These are phyloP conservation scores for Pythium grandisporangium DNA, from an alignment of 352 stramenopile species.

Conservation along the genomic window DNA sequence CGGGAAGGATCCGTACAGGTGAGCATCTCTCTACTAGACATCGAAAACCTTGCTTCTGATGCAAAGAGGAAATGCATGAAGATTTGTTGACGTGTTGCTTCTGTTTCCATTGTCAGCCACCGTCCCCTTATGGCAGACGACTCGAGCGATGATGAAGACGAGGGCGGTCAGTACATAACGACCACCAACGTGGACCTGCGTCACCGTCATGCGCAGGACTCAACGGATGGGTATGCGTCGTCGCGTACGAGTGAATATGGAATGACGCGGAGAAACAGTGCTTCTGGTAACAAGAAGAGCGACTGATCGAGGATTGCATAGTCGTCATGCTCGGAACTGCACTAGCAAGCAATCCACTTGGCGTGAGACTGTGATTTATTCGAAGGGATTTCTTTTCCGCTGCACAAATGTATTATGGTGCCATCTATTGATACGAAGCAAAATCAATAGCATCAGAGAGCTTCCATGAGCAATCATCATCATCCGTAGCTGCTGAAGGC, in stretches of 20 bases:
- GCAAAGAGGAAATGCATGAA: no score
- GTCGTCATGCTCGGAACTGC: no score
- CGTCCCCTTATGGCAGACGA: slow-evolving; percentile 61
- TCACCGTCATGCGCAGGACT: slow-evolving; percentile 24
- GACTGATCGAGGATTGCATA: slow-evolving; percentile 30
- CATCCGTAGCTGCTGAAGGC: background rate
- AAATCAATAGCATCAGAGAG: slow-evolving; percentile 74
- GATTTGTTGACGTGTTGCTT: background rate
- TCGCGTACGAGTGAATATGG: slow-evolving; percentile 13
- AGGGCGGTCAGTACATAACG: slow-evolving; percentile 1
- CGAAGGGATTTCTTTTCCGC: no score
- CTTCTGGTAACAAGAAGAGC: slow-evolving; percentile 46
- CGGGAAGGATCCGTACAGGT: slow-evolving; percentile 60
- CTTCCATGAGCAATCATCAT: slow-evolving; percentile 26
- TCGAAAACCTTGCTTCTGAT: no score
- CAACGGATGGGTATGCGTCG: no score
- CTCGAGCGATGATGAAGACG: slow-evolving; percentile 65
- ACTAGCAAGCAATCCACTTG: no score
- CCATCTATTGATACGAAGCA: slow-evolving; percentile 44
- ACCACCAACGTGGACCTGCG: slow-evolving; percentile 20
- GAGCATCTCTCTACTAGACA: no score
- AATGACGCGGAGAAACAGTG: slow-evolving; percentile 14
- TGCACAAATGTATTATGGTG: no score
- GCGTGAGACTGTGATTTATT: no score
- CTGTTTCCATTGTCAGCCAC: slow-evolving; percentile 47